Percentiles rank a stretch among this genome's conserved stretches.
Conservation (phyloP, 2,329 filamentous ascomycete species). For the Aureobasidium zeae region DNA sequence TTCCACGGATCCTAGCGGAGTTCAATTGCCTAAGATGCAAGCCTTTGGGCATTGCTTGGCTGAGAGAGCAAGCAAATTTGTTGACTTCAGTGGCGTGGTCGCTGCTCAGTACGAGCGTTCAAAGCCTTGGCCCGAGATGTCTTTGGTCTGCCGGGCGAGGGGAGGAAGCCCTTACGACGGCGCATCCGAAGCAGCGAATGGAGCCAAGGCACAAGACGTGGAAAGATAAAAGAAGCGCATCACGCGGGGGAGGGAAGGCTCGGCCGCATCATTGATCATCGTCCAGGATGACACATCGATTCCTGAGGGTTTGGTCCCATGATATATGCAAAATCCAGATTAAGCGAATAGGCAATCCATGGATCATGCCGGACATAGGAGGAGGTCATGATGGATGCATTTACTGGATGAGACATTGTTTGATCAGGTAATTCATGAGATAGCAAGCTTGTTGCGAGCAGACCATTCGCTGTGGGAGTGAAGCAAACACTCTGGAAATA, state of each 20-base stretch:
- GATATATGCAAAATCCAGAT: constrained; percentile 9
- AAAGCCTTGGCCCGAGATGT: constrained; percentile 4
- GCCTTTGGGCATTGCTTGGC: constrained; percentile 10
- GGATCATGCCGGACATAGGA: constrained; percentile 13
- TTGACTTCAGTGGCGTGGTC: constrained; percentile 7
- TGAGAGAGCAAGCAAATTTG: constrained; percentile 7
- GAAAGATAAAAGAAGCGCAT: neutral
- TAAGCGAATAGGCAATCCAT: neutral
- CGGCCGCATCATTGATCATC: constrained; percentile 4
- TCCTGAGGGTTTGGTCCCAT: constrained; percentile 11
- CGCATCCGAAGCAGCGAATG: constrained; percentile 1
- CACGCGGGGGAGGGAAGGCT: constrained; percentile 3
- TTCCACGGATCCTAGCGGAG: neutral
- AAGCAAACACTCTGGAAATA: neutral
- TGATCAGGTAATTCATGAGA: neutral
- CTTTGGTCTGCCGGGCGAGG: constrained; percentile 1
- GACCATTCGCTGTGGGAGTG: no score
- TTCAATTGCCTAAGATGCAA: constrained; percentile 11
- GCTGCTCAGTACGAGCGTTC: neutral
- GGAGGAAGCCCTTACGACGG: constrained; percentile 2
- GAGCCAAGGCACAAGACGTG: neutral
- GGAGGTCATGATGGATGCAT: no score
- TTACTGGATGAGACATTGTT: no score
- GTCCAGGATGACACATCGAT: constrained; percentile 9
- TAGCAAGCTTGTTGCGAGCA: no score